These are phyloP conservation scores for Mycena rosella DNA, from an alignment of 768 basidiomycete species.

Conservation along the genomic window DNA sequence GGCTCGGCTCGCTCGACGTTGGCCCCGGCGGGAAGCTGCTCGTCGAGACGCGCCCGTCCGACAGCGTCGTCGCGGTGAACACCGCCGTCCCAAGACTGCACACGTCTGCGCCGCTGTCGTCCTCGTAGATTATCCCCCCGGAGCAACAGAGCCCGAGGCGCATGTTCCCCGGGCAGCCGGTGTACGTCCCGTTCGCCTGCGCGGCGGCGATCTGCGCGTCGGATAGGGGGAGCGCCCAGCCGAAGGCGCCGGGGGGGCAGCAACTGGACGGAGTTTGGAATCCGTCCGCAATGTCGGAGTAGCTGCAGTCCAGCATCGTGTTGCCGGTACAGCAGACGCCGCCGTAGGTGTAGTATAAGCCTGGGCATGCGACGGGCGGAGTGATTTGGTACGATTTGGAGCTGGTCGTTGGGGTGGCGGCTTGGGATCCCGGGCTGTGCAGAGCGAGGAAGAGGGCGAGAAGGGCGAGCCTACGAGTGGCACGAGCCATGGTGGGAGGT, in stretches of 20 bases:
- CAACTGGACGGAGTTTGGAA: not conserved
- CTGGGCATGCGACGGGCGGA: not conserved
- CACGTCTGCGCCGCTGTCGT: conserved; percentile 18
- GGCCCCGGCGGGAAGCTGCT: conserved; percentile 15
- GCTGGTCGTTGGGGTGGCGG: not conserved
- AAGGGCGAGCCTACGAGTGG: not conserved
- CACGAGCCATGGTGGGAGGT: conserved; percentile 13
- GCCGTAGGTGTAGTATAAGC: conserved; percentile 3
- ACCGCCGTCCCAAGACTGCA: conserved; percentile 12
- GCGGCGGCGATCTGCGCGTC: conserved; percentile 10
- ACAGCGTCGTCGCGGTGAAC: conserved; percentile 10
- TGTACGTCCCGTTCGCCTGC: conserved; percentile 20
- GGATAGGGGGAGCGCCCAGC: conserved; percentile 11
- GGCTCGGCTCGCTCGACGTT: conserved; percentile 8
- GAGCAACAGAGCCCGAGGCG: conserved; percentile 20
- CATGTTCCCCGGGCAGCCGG: conserved; percentile 20
- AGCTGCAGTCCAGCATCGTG: conserved; percentile 7
- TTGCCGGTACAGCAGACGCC: conserved; percentile 12
- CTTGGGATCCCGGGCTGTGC: not conserved
- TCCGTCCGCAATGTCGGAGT: not conserved
- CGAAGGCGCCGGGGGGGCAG: not conserved
- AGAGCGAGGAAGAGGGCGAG: not conserved
- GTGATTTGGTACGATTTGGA: conserved; percentile 10
- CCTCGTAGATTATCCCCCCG: conserved; percentile 14
- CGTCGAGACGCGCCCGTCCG: conserved; percentile 8